Base-by-base conservation (phyloP, 768 basidiomycete species). In the Roridomyces roridus region DNA sequence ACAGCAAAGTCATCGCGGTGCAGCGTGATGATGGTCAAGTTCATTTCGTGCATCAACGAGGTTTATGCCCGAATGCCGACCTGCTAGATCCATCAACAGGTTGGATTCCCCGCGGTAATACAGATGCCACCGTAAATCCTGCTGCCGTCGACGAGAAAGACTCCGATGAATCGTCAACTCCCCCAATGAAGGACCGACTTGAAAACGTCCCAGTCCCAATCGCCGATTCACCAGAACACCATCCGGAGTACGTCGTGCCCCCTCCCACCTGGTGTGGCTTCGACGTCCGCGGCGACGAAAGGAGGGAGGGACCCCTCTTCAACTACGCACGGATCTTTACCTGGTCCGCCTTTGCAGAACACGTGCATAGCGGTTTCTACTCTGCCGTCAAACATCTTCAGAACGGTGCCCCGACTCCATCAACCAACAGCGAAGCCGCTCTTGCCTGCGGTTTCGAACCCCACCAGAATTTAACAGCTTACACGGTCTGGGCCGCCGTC, bases 251-350 rank as follows among this genome's bases (percentile, higher is more conserved):
- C n/a, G n/a, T n/a, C n/a, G n/a, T n/a, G n/a, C n/a, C n/a, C 11
- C 42, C 28, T 31, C 46, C 53, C 3, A 37, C 46, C 8, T 59
- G 52, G 61, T 37, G 20, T 2, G 61, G 57, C 15, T 51, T 49
- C 17, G 57, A 50, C 21, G 36, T 63, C 5, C 47, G 47, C 1
- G 61, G 61, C 39, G 61, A 63, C n/a, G 61, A 63, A 48, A 23
- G 43, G 35, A 10, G 36, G 39, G 61, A 63, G 34, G 61, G 61
- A 3, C 53, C 57, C 8, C 59, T 63, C 18, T 63, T 50, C 53
- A 63, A 63, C 35, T 63, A 63, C 23, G 49, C 47, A 14, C 57
- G 61, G 5, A 28, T 59, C 11, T 24, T 59, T 49, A 59, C 61
- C 14, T 63, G 57, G 61, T 63, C 49, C 28, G 31, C 51, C 1